These are phyloP conservation scores for Rubia peregrina DNA, from an alignment of 305 asterid species.

Conservation along the genomic window DNA sequence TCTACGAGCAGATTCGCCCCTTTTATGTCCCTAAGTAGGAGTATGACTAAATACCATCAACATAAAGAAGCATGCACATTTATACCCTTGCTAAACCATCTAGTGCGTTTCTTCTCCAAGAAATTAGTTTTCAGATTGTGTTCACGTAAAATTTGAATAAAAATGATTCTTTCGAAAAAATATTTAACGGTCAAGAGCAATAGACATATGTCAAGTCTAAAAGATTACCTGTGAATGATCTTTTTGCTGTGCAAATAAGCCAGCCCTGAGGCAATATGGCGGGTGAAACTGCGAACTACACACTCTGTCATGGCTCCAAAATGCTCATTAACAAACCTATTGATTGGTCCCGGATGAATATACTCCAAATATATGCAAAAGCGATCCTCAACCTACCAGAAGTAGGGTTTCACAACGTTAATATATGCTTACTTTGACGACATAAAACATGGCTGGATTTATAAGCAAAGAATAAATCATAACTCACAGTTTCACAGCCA, in stretches of 20 bases:
- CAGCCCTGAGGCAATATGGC: slow-evolving; percentile 79
- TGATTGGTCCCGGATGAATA: slow-evolving; percentile 83
- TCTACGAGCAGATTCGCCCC: slow-evolving; percentile 93
- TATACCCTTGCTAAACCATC: not conserved
- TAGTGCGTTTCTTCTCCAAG: not conserved
- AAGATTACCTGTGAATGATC: slow-evolving; percentile 67
- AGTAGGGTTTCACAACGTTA: slow-evolving; percentile 19
- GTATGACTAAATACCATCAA: slow-evolving; percentile 15
- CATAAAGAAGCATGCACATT: slow-evolving; percentile 10
- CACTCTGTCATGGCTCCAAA: slow-evolving; percentile 78
- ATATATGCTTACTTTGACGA: slow-evolving; percentile 15
- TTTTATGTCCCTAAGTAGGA: slow-evolving; percentile 68
- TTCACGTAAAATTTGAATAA: not conserved
- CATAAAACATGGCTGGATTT: slow-evolving; percentile 2
- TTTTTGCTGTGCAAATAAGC: slow-evolving; percentile 74
- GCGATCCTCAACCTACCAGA: slow-evolving; percentile 62
- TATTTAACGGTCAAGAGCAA: slow-evolving; percentile 10
- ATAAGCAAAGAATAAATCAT: not conserved
- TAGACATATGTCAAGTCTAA: not conserved
- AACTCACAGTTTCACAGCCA: slow-evolving; percentile 69
- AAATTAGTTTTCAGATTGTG: not conserved
- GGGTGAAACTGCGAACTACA: slow-evolving; percentile 75
- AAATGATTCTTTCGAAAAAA: not conserved
- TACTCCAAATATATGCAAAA: slow-evolving; percentile 93
- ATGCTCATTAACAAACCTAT: slow-evolving; percentile 59